Percentiles rank a stretch among this genome's conserved stretches.
Conservation (phyloP, 768 basidiomycete genomes). For the Trichaptum fuscoviolaceum region DNA sequence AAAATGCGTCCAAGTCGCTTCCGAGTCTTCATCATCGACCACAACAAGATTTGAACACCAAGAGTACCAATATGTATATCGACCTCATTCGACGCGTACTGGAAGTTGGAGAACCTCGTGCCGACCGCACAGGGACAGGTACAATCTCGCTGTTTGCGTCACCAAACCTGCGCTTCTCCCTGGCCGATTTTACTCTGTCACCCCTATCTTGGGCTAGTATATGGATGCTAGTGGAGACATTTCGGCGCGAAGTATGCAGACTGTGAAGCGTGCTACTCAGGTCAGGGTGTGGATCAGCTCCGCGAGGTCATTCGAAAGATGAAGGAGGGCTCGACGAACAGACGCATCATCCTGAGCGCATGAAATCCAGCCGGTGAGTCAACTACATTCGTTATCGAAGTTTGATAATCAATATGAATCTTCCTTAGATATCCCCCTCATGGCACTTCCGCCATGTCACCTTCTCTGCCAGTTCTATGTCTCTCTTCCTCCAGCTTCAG, state of each 20-base stretch:
- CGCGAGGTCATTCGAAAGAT: conserved; percentile 87
- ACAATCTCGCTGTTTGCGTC: conserved; percentile 92
- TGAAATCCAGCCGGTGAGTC: conserved; percentile 96
- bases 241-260: conserved; percentile 78
- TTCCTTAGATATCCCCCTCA: conserved; percentile 73
- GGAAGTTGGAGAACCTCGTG: conserved; percentile 66
- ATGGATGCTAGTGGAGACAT: conserved; percentile 96
- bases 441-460: conserved; percentile 98
- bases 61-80: conserved; percentile 88
- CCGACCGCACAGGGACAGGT: conserved; percentile 94
- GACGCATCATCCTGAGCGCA: conserved; percentile 90
- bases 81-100: conserved; percentile 74
- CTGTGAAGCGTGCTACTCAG: conserved; percentile 69
- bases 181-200: conserved; percentile 69
- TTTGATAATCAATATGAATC: neutral
- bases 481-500: conserved; percentile 60
- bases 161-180: conserved; percentile 83
- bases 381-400: neutral
- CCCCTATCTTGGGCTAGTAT: conserved; percentile 94
- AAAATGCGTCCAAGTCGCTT: too few species aligned
- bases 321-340: conserved; percentile 86
- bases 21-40: too few species aligned
- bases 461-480: conserved; percentile 99
- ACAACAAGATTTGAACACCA: conserved; percentile 63
- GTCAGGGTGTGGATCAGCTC: conserved; percentile 90